Percentiles rank a stretch among this genome's conserved stretches.
Evolutionary conservation across 192 early-diverging fungal genomes (phyloP).

Genomic region (Entomortierella chlamydospora): DNA sequence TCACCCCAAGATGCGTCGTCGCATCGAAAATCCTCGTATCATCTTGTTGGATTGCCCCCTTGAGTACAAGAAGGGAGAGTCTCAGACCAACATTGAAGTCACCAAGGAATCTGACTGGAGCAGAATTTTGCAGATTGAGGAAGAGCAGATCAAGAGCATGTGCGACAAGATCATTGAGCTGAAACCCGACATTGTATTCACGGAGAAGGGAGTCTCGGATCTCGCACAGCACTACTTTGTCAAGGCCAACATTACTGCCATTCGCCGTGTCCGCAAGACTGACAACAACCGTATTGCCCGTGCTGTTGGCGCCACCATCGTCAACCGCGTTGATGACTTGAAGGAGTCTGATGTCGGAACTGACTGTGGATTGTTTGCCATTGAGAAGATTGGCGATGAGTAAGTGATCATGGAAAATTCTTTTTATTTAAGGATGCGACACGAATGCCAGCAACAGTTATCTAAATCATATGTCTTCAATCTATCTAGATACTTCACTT

Average conservation of each 20-base stretch:
- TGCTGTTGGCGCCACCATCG: conserved; percentile 96
- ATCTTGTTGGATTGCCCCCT: conserved; percentile 98
- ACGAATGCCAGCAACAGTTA: background rate
- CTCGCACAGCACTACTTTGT: conserved; percentile 98
- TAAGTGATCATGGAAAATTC: too few species aligned
- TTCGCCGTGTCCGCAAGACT: conserved; percentile 97
- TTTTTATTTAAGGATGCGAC: too few species aligned
- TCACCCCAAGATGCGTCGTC: conserved; percentile 96
- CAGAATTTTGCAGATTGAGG: conserved; percentile 96
- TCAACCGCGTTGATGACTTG: conserved; percentile 96
- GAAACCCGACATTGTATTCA: conserved; percentile 98
- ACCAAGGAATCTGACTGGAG: conserved; percentile 97
- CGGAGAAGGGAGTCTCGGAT: conserved; percentile 99
- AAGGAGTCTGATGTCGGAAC: conserved; percentile 97
- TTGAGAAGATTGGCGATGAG: conserved; percentile 99
- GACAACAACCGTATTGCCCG: conserved; percentile 99
- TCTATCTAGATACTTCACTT: conserved; percentile 86
- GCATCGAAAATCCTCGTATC: conserved; percentile 96
- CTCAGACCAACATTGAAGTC: conserved; percentile 98
- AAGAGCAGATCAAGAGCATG: conserved; percentile 97
- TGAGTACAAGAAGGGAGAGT: conserved; percentile 99
- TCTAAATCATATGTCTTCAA: background rate
- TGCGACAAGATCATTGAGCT: conserved; percentile 96
- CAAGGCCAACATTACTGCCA: conserved; percentile 97
- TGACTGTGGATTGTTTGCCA: conserved; percentile 90